These are phyloP conservation scores for Myxozyma sirexii DNA, from an alignment of 805 yeast species.

Conservation along the genomic window DNA sequence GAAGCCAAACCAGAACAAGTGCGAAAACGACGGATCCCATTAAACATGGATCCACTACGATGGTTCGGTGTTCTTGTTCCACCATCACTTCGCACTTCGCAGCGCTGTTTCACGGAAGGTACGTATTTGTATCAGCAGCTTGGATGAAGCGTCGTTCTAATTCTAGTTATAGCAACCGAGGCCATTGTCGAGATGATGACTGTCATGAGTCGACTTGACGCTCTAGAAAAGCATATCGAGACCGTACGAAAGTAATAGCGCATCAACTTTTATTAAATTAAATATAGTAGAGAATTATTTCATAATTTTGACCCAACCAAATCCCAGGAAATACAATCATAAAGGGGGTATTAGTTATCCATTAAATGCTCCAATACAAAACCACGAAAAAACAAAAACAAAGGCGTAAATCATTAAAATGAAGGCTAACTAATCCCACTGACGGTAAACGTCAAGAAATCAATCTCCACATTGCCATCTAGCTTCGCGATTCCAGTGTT, in stretches of 20 bases:
- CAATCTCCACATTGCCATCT: background rate
- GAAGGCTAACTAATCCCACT: background rate
- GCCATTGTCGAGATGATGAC: conserved; percentile 11
- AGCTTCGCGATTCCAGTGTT: background rate
- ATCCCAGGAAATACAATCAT: no score
- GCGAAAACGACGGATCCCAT: conserved; percentile 5
- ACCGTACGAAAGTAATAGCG: background rate
- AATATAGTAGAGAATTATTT: no score
- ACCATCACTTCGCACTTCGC: conserved; percentile 46
- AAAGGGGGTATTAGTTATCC: background rate
- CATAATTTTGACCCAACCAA: no score
- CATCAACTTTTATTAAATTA: no score
- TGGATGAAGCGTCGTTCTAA: background rate
- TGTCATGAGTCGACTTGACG: conserved; percentile 10
- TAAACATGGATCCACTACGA: conserved; percentile 44
- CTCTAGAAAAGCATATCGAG: conserved; percentile 14
- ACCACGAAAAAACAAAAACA: background rate
- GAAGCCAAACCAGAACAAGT: background rate
- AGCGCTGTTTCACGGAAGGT: conserved; percentile 44
- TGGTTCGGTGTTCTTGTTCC: conserved; percentile 58
- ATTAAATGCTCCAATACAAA: background rate
- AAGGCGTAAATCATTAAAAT: background rate
- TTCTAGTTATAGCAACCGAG: conserved; percentile 10
- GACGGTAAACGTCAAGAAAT: conserved; percentile 6
- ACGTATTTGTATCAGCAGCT: background rate